These are phyloP conservation scores for Cercospora zeae-maydis DNA, from an alignment of 2,329 filamentous ascomycete genomes.

Conservation along the genomic window DNA sequence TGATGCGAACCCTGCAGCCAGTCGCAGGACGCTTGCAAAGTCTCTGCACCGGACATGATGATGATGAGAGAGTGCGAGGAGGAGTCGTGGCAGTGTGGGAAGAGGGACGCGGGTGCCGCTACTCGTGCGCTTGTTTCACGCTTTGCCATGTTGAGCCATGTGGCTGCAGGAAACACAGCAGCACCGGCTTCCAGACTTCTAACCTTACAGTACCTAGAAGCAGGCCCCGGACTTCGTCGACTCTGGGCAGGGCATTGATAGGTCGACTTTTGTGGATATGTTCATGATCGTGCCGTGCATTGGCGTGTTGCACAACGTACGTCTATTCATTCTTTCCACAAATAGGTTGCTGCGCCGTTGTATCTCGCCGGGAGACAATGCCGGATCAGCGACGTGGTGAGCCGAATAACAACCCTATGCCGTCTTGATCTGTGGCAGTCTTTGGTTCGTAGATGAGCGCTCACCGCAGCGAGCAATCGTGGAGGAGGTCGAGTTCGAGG, in stretches of 20 bases:
- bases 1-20: neutral
- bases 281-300: neutral
- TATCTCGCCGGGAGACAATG: neutral
- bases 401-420: neutral
- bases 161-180: neutral
- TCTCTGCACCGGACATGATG: neutral
- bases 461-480: neutral
- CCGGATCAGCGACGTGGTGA: neutral
- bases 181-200: neutral
- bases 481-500: neutral
- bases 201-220: too few relatives aligned
- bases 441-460: neutral
- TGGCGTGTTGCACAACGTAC: neutral
- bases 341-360: neutral
- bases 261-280: neutral
- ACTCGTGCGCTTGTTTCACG: slow-evolving; percentile 8
- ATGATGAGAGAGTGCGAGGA: neutral
- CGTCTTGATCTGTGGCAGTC: neutral
- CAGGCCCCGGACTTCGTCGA: neutral
- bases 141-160: slow-evolving; percentile 3
- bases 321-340: neutral
- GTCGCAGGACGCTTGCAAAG: neutral
- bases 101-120: neutral
- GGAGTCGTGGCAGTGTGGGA: slow-evolving; percentile 11
- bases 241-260: neutral